Base-by-base conservation (phyloP, 805 yeast species). In the Candida golubevii region DNA sequence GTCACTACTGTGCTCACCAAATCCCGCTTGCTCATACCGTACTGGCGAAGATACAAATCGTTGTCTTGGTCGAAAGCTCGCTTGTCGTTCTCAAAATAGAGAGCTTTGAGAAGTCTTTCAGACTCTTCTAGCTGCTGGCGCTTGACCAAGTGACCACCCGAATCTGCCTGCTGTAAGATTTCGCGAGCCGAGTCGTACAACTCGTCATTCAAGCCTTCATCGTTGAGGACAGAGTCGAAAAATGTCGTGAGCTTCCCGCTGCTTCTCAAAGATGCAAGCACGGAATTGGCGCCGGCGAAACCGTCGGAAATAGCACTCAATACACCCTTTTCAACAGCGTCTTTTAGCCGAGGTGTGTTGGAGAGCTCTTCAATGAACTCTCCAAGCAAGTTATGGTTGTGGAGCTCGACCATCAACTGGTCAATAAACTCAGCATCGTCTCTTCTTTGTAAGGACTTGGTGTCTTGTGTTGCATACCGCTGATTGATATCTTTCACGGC, bases 331-430 rank as follows among this genome's bases (percentile, higher is more conserved):
- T 51, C 46, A 12, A 57, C 38, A 7, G 53, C 44, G 13, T 45
- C 48, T n/a, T 44, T 37, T 26, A 52, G 47, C 30, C 49, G 44
- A 1, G 62, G 55, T 6, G 51, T 46, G 18, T 36, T 40, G 29
- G 57, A 38, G 34, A 59, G 48, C 40, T 57, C 49, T 12, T 39
- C 42, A 26, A 56, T 26, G 30, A 59, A 55, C 5, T 48, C 55
- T 2, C 51, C 50, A 31, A 57, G 33, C 34, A 55, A 45, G 36
- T 45, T 36, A 34, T 45, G 38, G 43, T 44, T 47, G 36, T 49
- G 47, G 29, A 59, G 49, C 37, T 49, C 57, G 30, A 47, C 41
- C 44, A 59, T 43, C 39, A 54, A 38, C 27, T 41, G 47, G 35
- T 40, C 44, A 30, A 50, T 48, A 39, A 49, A 48, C n/a, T 50